These are phyloP conservation scores for Astragalus membranaceus DNA, from an alignment of 306 rosid species.

Conservation along the genomic window DNA sequence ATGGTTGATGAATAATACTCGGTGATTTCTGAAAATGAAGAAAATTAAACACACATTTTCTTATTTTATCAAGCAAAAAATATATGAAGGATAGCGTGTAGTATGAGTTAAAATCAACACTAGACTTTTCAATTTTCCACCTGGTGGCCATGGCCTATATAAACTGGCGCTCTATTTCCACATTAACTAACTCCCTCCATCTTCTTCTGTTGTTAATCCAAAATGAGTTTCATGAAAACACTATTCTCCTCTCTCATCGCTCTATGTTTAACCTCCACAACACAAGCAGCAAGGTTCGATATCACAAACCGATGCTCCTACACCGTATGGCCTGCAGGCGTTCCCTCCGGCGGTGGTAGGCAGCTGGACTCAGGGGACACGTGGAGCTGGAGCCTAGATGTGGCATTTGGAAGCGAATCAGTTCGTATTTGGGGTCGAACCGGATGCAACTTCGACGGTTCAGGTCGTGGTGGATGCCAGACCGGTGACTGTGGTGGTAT, in stretches of 20 bases:
- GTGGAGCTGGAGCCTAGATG: conserved; percentile 41
- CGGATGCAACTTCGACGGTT: conserved; percentile 37
- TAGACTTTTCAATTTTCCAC: no score
- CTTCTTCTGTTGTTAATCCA: background rate
- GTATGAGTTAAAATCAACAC: no score
- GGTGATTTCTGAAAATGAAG: no score
- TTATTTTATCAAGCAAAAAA: no score
- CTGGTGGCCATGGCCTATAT: no score
- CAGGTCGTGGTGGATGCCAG: conserved; percentile 32
- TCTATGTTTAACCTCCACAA: background rate
- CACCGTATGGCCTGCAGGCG: conserved; percentile 44
- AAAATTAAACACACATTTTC: no score
- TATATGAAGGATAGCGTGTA: no score
- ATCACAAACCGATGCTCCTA: conserved; percentile 37
- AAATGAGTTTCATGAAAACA: background rate
- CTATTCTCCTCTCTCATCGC: background rate
- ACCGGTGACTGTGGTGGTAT: conserved; percentile 54
- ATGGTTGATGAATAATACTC: no score
- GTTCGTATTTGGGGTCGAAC: conserved; percentile 67
- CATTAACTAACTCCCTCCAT: no score
- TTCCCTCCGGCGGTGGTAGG: conserved; percentile 29
- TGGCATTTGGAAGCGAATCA: background rate
- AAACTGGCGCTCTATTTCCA: no score
- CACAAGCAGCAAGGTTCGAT: conserved; percentile 19
- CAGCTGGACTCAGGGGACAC: conserved; percentile 12